Percentiles rank a stretch among this genome's conserved stretches.
These are phyloP conservation scores for Cyanodermella asteris DNA, from an alignment of 2,329 filamentous ascomycete species.

Conservation along the genomic window DNA sequence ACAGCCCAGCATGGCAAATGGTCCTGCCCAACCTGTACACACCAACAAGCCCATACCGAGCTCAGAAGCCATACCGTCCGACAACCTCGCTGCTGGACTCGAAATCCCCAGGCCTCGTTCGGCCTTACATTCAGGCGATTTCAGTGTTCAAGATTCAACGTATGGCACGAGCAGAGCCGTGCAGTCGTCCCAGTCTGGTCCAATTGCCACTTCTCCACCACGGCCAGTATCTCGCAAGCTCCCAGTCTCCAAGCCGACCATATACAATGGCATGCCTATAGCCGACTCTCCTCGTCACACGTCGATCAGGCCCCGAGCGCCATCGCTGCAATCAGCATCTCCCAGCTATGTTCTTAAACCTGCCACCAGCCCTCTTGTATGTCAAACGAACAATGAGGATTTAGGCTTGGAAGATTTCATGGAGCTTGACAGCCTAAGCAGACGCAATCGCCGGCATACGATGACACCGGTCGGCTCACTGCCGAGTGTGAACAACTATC, in stretches of 20 bases:
- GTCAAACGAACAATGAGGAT: constrained; percentile 72
- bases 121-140: constrained; percentile 41
- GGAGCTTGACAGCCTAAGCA: constrained; percentile 38
- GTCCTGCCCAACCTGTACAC: constrained; percentile 14
- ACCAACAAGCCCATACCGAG: constrained; percentile 8
- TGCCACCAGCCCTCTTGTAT: constrained; percentile 78
- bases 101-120: constrained; percentile 69
- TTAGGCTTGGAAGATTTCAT: too few relatives aligned
- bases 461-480: constrained; percentile 36
- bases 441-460: constrained; percentile 44
- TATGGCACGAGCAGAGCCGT: constrained; percentile 9
- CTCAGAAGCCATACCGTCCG: background rate
- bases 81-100: constrained; percentile 27
- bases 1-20: constrained; percentile 4
- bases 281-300: background rate
- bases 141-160: constrained; percentile 25
- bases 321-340: constrained; percentile 48
- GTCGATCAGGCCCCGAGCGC: constrained; percentile 23
- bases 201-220: constrained; percentile 29
- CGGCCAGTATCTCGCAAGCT: constrained; percentile 29
- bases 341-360: constrained; percentile 67
- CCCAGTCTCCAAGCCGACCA: constrained; percentile 8
- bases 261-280: background rate
- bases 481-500: constrained; percentile 17
- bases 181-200: constrained; percentile 9